Evolutionary conservation across 2,329 filamentous ascomycete genomes (phyloP), one percentile per base, ranked within the genome.

Genomic region (Fusarium brevicatenulatum): DNA sequence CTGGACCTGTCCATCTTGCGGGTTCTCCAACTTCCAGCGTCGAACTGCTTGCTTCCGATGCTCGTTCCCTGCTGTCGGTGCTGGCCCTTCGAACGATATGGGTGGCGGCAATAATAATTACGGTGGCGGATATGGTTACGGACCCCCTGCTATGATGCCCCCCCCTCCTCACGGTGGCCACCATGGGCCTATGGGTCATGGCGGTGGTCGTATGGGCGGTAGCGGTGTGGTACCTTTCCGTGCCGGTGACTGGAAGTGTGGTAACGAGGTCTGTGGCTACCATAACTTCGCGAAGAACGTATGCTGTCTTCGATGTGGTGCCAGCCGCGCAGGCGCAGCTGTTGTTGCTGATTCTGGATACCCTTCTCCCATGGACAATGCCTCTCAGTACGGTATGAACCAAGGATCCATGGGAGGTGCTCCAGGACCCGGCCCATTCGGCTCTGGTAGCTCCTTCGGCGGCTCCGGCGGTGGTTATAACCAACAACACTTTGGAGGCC

Each of bases 231-330:
- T 99, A 47, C 96, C 96, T 21, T 99, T 99, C 92, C 93, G 96
- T 79, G 96, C 96, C 62, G 96, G 96, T 80, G 96, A 99, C 81
- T 99, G 96, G 96, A 98, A 98, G 84, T 99, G 96, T 80, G 96
- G 96, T 63, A 96, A 96, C 74, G 96, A 99, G 80, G 95, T 95
- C 42, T 99, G 96, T 81, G 94, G 93, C 66, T 99, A 99, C 83
- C 96, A 99, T 87, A 99, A 99, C 86, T 99, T 99, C 81, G 96
- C 96, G 70, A 99, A 99, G 90, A 99, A 99, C 79, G 95, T 98
- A 65, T 97, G 94, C 84, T 99, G 96, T 83, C 90, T 99, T 71
- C 93, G 96, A 68, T 99, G 96, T 81, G 96, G 96, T 81, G 96
- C 95, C 59, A 97, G 95, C 82, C 94, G 96, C 77, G 95, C 95